phyloP scores from a whole-genome alignment of 805 yeast species.

The Myxozyma sirexii region DNA sequence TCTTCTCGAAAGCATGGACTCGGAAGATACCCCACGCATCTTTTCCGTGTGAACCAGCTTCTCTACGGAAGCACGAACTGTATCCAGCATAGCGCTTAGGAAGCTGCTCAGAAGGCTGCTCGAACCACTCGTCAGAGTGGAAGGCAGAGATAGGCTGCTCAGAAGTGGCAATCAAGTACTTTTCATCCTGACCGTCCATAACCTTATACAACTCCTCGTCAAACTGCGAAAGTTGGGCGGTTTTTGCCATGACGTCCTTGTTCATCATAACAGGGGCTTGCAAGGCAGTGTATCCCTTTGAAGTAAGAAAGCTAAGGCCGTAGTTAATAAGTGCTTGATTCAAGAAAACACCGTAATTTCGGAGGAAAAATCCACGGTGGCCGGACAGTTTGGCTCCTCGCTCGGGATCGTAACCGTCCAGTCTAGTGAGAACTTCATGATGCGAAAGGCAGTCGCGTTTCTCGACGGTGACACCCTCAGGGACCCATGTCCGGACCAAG shows the following conservation, averaged over 20 bases:
- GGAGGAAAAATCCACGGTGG: conserved; percentile 96
- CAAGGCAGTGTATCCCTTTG: conserved; percentile 80
- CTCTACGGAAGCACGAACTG: conserved; percentile 98
- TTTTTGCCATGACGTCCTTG: conserved; percentile 98
- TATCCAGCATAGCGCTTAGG: conserved; percentile 97
- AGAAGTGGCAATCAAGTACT: conserved; percentile 95
- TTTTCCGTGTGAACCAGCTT: conserved; percentile 98
- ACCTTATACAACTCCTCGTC: conserved; percentile 98
- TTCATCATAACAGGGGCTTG: conserved; percentile 99
- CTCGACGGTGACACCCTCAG: conserved; percentile 71
- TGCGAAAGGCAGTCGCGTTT: conserved; percentile 86
- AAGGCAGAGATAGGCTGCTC: conserved; percentile 99
- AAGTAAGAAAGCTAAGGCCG: conserved; percentile 81
- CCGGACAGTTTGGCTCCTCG: conserved; percentile 98
- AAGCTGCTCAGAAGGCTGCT: conserved; percentile 92
- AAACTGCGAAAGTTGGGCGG: conserved; percentile 96
- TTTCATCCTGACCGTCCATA: conserved; percentile 95
- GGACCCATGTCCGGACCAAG: conserved; percentile 83
- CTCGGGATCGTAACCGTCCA: conserved; percentile 98
- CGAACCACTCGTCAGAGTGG: conserved; percentile 98
- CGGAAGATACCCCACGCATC: conserved; percentile 99
- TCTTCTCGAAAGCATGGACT: conserved; percentile 97
- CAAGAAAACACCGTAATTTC: conserved; percentile 93
- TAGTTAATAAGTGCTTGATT: conserved; percentile 98
- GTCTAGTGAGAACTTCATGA: conserved; percentile 89